Evolutionary conservation across 2,329 filamentous ascomycete species (phyloP), one percentile per base, ranked within the genome.

Genomic region (Aureobasidium zeae): DNA sequence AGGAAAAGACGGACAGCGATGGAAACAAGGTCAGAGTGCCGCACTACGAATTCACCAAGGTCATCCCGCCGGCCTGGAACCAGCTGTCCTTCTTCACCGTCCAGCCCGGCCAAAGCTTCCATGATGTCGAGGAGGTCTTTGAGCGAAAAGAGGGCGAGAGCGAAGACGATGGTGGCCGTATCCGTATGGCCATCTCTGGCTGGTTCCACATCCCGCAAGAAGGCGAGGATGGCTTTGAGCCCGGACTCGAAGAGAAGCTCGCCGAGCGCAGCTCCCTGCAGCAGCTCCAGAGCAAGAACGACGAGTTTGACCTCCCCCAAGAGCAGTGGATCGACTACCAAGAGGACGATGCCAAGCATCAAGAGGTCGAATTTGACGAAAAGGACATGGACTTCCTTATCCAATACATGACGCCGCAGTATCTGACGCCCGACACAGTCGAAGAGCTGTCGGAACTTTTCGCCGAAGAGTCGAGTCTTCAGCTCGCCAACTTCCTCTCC

Each of bases 141-240:
- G 79, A 84, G 60, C 56, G 70, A 67, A 51, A 71, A 60, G 48
- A 70, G 68, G 59, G 73, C 68, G 63, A 26, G 12, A 74, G 79
- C 72, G 59, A 77, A 72, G 62, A 73, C 58, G 76, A 88, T 47
- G 81, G 82, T 13, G 82, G 81, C 1, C 77, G 86, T 35, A 78
- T 95, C 36, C 81, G 91, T 53, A 96, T 98, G 89, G 91, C 91
- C 38, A 94, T 98, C 58, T 94, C 86, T 59, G 91, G 91, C 41
- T 98, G 91, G 91, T 98, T 93, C 63, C 91, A 98, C 64, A 96
- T 98, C 51, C 91, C 91, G 0, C 91, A 98, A 65, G 67, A 84
- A 53, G 89, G 89, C 45, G 91, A 98, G 63, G 86, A 94, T 19
- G 91, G 91, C 31, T 98, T 83, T 55, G 79, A 94, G 53, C 71